These are phyloP conservation scores for Phytopythium kandeliae DNA, from an alignment of 352 stramenopile species.

Conservation along the genomic window DNA sequence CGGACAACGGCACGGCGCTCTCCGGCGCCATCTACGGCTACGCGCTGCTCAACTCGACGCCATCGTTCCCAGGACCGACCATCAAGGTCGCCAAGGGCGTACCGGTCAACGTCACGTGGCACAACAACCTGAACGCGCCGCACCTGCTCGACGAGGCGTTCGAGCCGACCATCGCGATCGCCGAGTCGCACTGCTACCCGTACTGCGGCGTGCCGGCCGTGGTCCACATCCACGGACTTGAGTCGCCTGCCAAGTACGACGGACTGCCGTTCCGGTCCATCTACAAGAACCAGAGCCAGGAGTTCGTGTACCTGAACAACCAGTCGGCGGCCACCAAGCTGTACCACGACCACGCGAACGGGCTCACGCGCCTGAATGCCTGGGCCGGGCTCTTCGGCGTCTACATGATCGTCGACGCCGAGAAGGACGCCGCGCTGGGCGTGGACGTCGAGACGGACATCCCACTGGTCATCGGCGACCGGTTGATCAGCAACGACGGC, in stretches of 20 bases:
- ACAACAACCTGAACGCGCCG: slow-evolving; percentile 33
- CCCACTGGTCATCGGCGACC: slow-evolving; percentile 44
- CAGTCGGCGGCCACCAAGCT: slow-evolving; percentile 63
- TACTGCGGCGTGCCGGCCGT: slow-evolving; percentile 59
- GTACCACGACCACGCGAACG: slow-evolving; percentile 71
- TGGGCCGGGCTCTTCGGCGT: slow-evolving; percentile 55
- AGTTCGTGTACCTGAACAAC: slow-evolving; percentile 58
- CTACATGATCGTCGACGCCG: slow-evolving; percentile 56
- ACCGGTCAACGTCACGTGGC: slow-evolving; percentile 43
- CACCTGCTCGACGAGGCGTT: slow-evolving; percentile 48
- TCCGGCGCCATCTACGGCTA: slow-evolving; percentile 41
- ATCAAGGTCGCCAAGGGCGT: slow-evolving; percentile 40
- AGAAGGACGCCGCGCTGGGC: slow-evolving; percentile 38
- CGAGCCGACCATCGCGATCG: slow-evolving; percentile 30
- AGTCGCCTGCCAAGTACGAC: slow-evolving; percentile 59
- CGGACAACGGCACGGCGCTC: slow-evolving; percentile 16
- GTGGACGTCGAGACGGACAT: slow-evolving; percentile 55
- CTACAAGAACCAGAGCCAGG: slow-evolving; percentile 61
- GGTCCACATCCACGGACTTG: slow-evolving; percentile 58
- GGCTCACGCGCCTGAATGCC: slow-evolving; percentile 55
- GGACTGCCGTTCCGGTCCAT: slow-evolving; percentile 49
- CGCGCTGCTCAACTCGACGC: slow-evolving; percentile 23
- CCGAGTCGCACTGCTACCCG: slow-evolving; percentile 55
- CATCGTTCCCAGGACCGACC: slow-evolving; percentile 41
- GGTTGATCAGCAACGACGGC: slow-evolving; percentile 41